phyloP scores from a whole-genome alignment of 2,329 filamentous ascomycete genomes.

The Trichoderma polysporum region DNA sequence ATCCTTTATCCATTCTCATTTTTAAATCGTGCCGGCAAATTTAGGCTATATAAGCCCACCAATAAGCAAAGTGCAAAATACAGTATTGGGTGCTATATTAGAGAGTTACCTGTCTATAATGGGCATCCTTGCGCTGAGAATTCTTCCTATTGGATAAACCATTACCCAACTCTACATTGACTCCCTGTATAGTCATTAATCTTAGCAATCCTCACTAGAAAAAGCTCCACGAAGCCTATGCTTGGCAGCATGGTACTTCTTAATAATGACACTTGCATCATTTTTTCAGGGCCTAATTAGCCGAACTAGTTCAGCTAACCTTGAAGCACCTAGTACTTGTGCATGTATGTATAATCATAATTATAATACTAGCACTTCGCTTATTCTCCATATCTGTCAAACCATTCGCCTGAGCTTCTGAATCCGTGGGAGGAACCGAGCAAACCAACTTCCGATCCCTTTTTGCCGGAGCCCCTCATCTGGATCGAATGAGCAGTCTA shows the following conservation, averaged over 20 bases:
- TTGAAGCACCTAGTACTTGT: no score
- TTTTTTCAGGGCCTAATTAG: not conserved
- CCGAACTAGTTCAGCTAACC: not conserved
- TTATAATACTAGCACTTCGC: no score
- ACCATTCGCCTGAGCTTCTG: not conserved
- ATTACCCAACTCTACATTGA: not conserved
- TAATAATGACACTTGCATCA: not conserved
- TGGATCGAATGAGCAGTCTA: not conserved
- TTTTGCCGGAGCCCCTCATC: conserved; percentile 15
- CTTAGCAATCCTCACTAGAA: not conserved
- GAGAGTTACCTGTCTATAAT: not conserved
- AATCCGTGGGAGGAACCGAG: not conserved
- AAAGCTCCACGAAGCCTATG: not conserved
- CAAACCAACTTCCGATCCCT: not conserved
- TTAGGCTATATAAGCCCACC: not conserved
- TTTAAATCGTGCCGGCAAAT: not conserved
- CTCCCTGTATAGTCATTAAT: not conserved
- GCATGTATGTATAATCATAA: no score
- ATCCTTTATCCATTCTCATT: not conserved
- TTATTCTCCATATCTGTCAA: no score
- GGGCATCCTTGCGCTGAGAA: not conserved
- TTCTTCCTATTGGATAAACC: not conserved
- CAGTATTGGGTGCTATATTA: not conserved
- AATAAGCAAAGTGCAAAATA: not conserved
- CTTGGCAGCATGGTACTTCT: not conserved